Evolutionary conservation across 2,329 filamentous ascomycete genomes (phyloP).

Genomic region (Westerdykella aurantiaca): DNA sequence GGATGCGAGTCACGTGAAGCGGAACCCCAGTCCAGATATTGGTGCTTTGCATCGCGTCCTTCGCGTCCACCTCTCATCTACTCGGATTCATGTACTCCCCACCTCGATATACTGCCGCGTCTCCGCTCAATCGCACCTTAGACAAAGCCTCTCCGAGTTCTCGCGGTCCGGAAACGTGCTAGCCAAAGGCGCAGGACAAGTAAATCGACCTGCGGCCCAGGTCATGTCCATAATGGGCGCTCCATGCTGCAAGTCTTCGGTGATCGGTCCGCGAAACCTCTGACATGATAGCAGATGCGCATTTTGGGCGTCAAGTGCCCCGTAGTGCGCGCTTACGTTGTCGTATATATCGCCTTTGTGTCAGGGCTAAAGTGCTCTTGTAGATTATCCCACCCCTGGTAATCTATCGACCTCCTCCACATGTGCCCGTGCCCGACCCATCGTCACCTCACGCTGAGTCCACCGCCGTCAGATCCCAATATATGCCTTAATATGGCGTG

Average conservation of each 20-base stretch:
- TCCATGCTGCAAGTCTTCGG: conserved; percentile 2
- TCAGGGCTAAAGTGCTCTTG: conserved; percentile 20
- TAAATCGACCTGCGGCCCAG: too few relatives aligned
- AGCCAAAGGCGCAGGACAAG: too few relatives aligned
- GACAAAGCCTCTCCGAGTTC: too few relatives aligned
- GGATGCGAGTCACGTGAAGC: too few relatives aligned
- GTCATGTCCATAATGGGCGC: too few relatives aligned
- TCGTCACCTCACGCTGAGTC: conserved; percentile 10
- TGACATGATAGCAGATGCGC: background rate
- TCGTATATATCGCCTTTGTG: conserved; percentile 13
- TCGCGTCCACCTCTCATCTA: too few relatives aligned
- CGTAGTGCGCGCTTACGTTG: background rate
- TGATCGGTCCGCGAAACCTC: conserved; percentile 13
- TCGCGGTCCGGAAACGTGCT: too few relatives aligned
- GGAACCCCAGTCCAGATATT: too few relatives aligned
- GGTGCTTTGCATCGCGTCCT: too few relatives aligned
- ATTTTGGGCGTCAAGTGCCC: conserved; percentile 5
- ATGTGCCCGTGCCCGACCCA: conserved; percentile 9
- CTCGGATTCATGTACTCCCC: too few relatives aligned
- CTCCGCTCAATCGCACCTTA: too few relatives aligned
- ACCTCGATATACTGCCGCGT: too few relatives aligned
- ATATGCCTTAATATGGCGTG: conserved; percentile 3
- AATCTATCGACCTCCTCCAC: conserved; percentile 6
- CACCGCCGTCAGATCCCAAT: conserved; percentile 6
- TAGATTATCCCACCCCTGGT: conserved; percentile 12